A percentile compares a stretch with the other conserved stretches of the same genome.
These are phyloP conservation scores for Cardamine chenopodiifolia DNA, from an alignment of 345 rosid species.

Conservation along the genomic window DNA sequence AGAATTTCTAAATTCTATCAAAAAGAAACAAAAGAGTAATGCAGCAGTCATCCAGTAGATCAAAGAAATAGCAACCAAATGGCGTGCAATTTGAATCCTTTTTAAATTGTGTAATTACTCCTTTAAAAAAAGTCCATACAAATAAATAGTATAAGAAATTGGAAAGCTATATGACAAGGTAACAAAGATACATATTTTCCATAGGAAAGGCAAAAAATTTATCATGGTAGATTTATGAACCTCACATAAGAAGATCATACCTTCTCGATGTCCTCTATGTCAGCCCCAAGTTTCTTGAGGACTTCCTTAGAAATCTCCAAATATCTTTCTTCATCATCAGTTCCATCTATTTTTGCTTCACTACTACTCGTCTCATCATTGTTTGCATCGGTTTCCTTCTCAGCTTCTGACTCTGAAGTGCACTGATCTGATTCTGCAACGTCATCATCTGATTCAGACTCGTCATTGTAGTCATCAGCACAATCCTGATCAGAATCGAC, in stretches of 20 bases:
- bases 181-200: constrained; percentile 14
- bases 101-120: neutral
- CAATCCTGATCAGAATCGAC: constrained; percentile 61
- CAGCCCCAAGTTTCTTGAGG: constrained; percentile 75
- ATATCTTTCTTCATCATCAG: constrained; percentile 71
- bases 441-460: constrained; percentile 73
- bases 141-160: neutral
- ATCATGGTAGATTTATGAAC: neutral
- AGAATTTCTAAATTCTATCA: constrained; percentile 5
- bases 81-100: neutral
- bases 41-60: constrained; percentile 6
- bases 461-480: constrained; percentile 66
- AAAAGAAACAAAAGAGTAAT: neutral
- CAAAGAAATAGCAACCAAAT: constrained; percentile 12
- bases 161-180: neutral
- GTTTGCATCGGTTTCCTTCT: constrained; percentile 73
- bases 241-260: constrained; percentile 46
- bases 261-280: constrained; percentile 78
- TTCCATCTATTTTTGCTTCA: constrained; percentile 68
- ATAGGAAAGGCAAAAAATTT: neutral
- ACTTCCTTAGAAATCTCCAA: constrained; percentile 77
- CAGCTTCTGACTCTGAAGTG: constrained; percentile 77
- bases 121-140: neutral
- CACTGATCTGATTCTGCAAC: constrained; percentile 60
- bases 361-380: constrained; percentile 62